Base-by-base conservation (phyloP, 805 yeast species). In the Candida michaelii region DNA sequence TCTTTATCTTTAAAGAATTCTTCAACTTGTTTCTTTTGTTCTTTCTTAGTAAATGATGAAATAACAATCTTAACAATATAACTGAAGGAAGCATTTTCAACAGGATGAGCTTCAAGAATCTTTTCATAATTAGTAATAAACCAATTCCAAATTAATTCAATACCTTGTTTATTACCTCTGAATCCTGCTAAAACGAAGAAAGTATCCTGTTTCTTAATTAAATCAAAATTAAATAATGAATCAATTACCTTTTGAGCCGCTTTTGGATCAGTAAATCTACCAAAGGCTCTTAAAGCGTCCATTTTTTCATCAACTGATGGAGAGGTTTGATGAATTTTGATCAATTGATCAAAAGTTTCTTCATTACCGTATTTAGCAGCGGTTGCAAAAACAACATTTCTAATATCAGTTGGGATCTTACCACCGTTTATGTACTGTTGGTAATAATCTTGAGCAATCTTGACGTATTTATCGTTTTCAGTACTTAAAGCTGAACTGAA, bases 11-110 rank as follows among this genome's bases (percentile, higher is more conserved):
- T 61, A 53, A 80, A 80, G 71, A 82, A 76, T 25, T 59, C 56
- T 47, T 70, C 66, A 44, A 82, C 75, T 44, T 73, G 75, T 16
- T 71, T 68, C 51, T 73, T 72, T 48, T 80, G 79, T 25, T 71
- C 77, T 27, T 63, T 60, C 41, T 77, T 76, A 21, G 89, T 75
- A 65, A 80, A 83, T 1, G 84, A 80, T 17, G 80, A 65, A 30
- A 86, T 75, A 36, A 82, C 66, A 27, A 85, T 49, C 24, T 74
- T 70, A 30, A 91, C 85, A 45, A 93, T 82, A 14, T 83, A 71
- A 15, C 91, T 85, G 54, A 91, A 72, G 87, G 89, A 80, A 17
- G 89, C 74, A 49, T 84, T 74, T 10, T 88, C 84, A 12, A 95
- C 88, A 39, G 97, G 96, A 59, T 89, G 76, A 55, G 75, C 69